Conservation (phyloP, 1,284 basidiomycete genomes). For the Cutaneotrichosporon curvatum region DNA sequence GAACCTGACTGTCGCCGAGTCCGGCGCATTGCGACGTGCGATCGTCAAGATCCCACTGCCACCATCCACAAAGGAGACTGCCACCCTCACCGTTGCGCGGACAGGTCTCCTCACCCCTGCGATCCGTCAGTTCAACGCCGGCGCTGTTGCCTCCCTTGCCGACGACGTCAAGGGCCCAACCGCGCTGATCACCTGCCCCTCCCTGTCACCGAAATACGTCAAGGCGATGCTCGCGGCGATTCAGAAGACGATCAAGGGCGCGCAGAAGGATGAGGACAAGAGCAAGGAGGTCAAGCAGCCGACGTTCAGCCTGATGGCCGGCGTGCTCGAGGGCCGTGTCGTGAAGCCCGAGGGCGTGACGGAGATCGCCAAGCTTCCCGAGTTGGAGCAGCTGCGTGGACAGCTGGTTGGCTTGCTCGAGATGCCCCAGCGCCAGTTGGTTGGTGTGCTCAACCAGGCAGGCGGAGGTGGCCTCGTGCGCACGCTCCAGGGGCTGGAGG, state of each 20-base stretch:
- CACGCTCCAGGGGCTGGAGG: constrained; percentile 45
- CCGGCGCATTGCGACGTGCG: constrained; percentile 32
- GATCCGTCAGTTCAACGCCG: constrained; percentile 21
- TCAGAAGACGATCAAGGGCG: constrained; percentile 30
- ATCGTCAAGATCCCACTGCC: constrained; percentile 33
- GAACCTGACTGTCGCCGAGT: constrained; percentile 42
- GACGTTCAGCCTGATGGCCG: constrained; percentile 39
- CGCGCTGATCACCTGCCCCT: constrained; percentile 40
- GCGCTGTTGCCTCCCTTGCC: constrained; percentile 5
- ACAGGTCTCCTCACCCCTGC: constrained; percentile 38
- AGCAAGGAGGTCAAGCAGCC: constrained; percentile 28
- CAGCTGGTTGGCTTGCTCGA: constrained; percentile 47
- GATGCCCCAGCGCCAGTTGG: constrained; percentile 32
- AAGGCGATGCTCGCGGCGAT: constrained; percentile 35
- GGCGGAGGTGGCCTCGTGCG: constrained; percentile 43
- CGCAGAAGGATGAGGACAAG: constrained; percentile 19
- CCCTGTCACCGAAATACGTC: constrained; percentile 45
- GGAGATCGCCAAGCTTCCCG: constrained; percentile 40
- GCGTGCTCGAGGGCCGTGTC: constrained; percentile 39
- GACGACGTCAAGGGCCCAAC: constrained; percentile 13
- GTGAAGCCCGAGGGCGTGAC: constrained; percentile 23
- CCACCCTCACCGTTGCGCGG: constrained; percentile 38
- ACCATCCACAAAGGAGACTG: constrained; percentile 13
- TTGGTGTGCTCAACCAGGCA: constrained; percentile 40
- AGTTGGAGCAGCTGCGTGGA: constrained; percentile 39